These are phyloP conservation scores for Neolentinus lepideus DNA, from an alignment of 1,284 basidiomycete species.

Conservation along the genomic window DNA sequence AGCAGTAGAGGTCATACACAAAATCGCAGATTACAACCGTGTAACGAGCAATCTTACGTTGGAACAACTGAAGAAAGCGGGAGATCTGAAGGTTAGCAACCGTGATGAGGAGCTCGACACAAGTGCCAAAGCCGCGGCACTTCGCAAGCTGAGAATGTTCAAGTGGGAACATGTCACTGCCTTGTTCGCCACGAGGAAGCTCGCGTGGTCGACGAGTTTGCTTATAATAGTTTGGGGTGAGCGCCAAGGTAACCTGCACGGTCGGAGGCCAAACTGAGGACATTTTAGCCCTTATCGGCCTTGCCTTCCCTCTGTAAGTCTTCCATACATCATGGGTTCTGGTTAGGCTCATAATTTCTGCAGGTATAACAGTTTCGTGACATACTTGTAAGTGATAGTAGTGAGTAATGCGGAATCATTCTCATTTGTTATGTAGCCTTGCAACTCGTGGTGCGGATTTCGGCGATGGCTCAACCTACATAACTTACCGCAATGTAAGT, in stretches of 20 bases:
- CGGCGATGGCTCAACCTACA: slow-evolving; percentile 54
- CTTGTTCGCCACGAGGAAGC: slow-evolving; percentile 55
- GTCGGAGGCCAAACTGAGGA: background rate
- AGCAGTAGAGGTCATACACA: slow-evolving; percentile 64
- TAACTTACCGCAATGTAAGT: slow-evolving; percentile 62
- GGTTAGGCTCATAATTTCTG: slow-evolving; percentile 5
- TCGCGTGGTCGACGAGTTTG: slow-evolving; percentile 56
- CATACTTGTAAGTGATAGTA: slow-evolving; percentile 43
- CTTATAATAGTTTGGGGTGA: slow-evolving; percentile 57
- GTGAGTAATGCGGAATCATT: slow-evolving; percentile 1
- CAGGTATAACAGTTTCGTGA: slow-evolving; percentile 56
- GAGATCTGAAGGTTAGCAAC: slow-evolving; percentile 7
- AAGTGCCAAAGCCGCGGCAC: slow-evolving; percentile 29
- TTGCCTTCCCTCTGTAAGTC: slow-evolving; percentile 64
- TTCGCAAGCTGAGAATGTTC: slow-evolving; percentile 36
- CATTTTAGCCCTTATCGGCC: slow-evolving; percentile 56
- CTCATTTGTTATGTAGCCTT: slow-evolving; percentile 30
- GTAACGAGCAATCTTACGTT: slow-evolving; percentile 36
- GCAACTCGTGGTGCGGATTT: slow-evolving; percentile 53
- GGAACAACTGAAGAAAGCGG: slow-evolving; percentile 34
- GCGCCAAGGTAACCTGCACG: slow-evolving; percentile 6
- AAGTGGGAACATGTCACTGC: slow-evolving; percentile 40
- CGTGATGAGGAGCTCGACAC: slow-evolving; percentile 21
- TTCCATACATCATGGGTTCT: background rate
- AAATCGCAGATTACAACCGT: slow-evolving; percentile 66